Conservation (phyloP, 202 grass and related monocot species). For the Setaria viridis region DNA sequence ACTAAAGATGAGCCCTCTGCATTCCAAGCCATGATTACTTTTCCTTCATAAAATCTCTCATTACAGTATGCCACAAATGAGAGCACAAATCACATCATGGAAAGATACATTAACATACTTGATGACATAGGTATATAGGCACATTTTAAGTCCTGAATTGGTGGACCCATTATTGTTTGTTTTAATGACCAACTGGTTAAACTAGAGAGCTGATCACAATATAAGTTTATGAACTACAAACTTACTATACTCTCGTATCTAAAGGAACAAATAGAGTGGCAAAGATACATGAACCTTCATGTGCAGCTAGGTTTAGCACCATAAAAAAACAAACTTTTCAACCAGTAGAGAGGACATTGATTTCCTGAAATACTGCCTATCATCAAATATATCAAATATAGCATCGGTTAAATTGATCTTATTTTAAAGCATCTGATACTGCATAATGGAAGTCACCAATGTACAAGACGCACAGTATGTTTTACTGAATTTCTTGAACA, state of each 20-base stretch:
- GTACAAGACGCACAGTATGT: neutral
- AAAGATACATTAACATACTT: too few species aligned
- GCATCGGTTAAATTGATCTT: neutral
- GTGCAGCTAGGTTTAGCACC: neutral
- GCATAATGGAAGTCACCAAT: neutral
- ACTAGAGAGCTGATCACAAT: too few species aligned
- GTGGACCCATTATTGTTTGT: too few species aligned
- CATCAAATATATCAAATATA: neutral
- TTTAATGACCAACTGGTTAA: too few species aligned
- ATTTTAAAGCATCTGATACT: slow-evolving; percentile 10
- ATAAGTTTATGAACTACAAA: neutral
- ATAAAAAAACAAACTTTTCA: neutral
- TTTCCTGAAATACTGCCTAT: neutral
- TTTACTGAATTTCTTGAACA: neutral
- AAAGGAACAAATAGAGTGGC: neutral
- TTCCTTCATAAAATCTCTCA: too few species aligned
- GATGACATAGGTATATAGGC: too few species aligned
- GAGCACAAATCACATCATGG: too few species aligned
- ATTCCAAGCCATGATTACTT: too few species aligned
- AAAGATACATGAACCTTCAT: slow-evolving; percentile 5
- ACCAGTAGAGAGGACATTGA: neutral
- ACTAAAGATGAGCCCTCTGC: too few species aligned
- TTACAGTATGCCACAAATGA: too few species aligned
- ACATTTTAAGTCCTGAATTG: too few species aligned
- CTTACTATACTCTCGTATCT: neutral